These are phyloP conservation scores for Komagataella pastoris DNA, from an alignment of 805 yeast genomes.

Conservation along the genomic window DNA sequence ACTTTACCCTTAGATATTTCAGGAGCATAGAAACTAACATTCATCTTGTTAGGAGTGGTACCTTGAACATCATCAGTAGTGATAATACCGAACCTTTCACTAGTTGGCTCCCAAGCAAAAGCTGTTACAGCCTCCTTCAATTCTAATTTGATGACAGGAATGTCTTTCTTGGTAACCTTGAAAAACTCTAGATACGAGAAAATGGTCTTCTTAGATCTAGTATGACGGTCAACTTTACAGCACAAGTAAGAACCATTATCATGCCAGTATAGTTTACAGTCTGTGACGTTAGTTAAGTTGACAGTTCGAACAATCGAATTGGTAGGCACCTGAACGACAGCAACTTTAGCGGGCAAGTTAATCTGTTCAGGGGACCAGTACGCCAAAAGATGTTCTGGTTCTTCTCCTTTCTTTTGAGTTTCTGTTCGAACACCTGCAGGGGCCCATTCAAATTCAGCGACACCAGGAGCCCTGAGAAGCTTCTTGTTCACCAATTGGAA, in stretches of 20 bases:
- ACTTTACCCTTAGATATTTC: constrained; percentile 47
- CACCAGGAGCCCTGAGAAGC: constrained; percentile 68
- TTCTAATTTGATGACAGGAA: constrained; percentile 92
- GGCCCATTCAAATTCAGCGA: constrained; percentile 88
- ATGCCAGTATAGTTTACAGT: constrained; percentile 91
- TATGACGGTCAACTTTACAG: constrained; percentile 93
- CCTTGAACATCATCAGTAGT: constrained; percentile 52
- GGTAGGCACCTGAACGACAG: constrained; percentile 77
- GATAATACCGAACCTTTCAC: constrained; percentile 75
- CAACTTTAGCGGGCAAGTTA: constrained; percentile 92
- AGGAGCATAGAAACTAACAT: constrained; percentile 69
- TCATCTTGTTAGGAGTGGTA: constrained; percentile 46
- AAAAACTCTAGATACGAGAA: constrained; percentile 89
- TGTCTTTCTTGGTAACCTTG: constrained; percentile 73
- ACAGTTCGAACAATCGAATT: constrained; percentile 79
- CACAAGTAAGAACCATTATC: constrained; percentile 71
- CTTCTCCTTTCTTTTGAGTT: constrained; percentile 33
- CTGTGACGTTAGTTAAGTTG: constrained; percentile 88
- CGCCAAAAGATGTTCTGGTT: constrained; percentile 56
- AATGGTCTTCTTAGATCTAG: constrained; percentile 84
- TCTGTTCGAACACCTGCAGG: constrained; percentile 73
- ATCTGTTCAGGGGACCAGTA: constrained; percentile 92
- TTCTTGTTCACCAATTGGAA: constrained; percentile 82
- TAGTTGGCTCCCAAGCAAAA: constrained; percentile 93
- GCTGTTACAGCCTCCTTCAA: constrained; percentile 77